Conservation (phyloP, 1,284 basidiomycete genomes). For the Puccinia brachypodii region DNA sequence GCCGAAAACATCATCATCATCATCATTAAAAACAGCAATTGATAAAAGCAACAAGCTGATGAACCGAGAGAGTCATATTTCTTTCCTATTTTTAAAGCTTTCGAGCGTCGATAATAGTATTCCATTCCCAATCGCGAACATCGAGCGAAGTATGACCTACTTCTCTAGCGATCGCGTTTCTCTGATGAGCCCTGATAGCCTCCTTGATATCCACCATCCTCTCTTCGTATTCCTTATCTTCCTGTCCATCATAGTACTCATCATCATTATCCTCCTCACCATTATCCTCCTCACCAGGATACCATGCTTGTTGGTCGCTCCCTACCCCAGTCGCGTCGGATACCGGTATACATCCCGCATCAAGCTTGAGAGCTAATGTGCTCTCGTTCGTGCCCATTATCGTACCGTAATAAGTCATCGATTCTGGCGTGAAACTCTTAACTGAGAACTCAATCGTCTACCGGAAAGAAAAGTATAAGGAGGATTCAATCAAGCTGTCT, state of each 20-base stretch:
- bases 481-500: neutral
- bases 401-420: conserved; percentile 15
- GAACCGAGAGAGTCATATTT: no score
- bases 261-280: neutral
- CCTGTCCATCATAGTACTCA: neutral
- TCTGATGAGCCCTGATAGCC: conserved; percentile 9
- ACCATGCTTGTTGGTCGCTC: neutral
- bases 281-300: neutral
- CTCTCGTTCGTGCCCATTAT: neutral
- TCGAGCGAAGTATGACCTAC: neutral
- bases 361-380: neutral
- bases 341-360: conserved; percentile 19
- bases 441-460: conserved; percentile 35
- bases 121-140: conserved; percentile 25
- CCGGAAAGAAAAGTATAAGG: neutral
- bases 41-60: no score
- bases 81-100: neutral
- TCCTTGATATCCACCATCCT: neutral
- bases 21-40: no score
- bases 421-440: conserved; percentile 33
- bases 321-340: neutral
- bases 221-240: neutral
- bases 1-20: no score
- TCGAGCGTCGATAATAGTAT: conserved; percentile 11
- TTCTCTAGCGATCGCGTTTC: neutral